A percentile compares a stretch with the other conserved stretches of the same genome.
phyloP scores from a whole-genome alignment of 2,329 filamentous ascomycete species.

The Stagonosporopsis vannaccii region DNA sequence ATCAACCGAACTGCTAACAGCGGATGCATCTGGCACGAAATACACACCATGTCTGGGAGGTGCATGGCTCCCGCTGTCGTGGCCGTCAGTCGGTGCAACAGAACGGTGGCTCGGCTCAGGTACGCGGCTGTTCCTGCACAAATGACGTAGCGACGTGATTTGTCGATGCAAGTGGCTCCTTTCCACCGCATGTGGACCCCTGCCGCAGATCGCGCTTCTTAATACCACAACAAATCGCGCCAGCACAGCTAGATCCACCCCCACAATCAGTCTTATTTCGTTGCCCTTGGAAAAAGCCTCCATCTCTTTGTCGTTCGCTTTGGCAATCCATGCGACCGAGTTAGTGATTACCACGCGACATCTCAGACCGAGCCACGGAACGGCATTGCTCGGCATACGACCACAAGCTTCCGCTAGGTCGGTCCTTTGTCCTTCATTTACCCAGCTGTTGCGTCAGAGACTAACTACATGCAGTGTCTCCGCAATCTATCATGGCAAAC shows the following conservation, averaged over 20 bases:
- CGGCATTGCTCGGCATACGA: slow-evolving; percentile 5
- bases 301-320: slow-evolving; percentile 9
- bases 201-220: slow-evolving; percentile 16
- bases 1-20: slow-evolving; percentile 7
- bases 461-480: slow-evolving; percentile 29
- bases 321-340: neutral
- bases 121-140: slow-evolving; percentile 11
- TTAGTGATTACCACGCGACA: slow-evolving; percentile 7
- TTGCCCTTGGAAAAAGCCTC: neutral
- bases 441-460: slow-evolving; percentile 14
- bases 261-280: slow-evolving; percentile 14
- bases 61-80: slow-evolving; percentile 19
- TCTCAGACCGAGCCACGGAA: neutral
- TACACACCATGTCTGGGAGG: slow-evolving; percentile 1
- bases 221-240: slow-evolving; percentile 6
- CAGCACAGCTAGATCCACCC: slow-evolving; percentile 9
- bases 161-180: slow-evolving; percentile 11
- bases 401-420: slow-evolving; percentile 14
- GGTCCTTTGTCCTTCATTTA: neutral
- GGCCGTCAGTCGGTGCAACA: slow-evolving; percentile 6
- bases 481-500: slow-evolving; percentile 28
- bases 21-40: slow-evolving; percentile 1
- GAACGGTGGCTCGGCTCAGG: slow-evolving; percentile 18
- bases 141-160: slow-evolving; percentile 10
- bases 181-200: slow-evolving; percentile 14